These are phyloP conservation scores for Mycena olivaceomarginata DNA, from an alignment of 768 basidiomycete species.

Conservation along the genomic window DNA sequence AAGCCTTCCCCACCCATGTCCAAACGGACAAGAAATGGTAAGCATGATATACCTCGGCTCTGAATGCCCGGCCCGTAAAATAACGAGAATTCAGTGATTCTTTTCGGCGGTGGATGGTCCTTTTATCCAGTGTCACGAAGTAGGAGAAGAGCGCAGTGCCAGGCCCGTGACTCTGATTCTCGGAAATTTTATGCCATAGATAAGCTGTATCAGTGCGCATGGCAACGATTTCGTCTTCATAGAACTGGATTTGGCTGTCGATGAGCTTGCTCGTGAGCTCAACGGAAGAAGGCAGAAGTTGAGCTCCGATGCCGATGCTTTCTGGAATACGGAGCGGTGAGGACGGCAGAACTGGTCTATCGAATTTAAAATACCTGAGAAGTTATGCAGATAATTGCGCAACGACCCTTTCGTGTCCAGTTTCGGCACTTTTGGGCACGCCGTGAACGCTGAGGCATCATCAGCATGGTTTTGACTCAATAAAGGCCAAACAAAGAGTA, in stretches of 20 bases:
- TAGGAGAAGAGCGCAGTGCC: neutral
- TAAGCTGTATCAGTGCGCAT: constrained; percentile 10
- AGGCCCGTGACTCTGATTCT: neutral
- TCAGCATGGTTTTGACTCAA: neutral
- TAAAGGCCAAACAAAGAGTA: neutral
- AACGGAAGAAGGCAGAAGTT: constrained; percentile 3
- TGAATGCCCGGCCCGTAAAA: constrained; percentile 9
- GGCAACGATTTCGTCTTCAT: constrained; percentile 13
- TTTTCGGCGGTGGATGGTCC: constrained; percentile 3
- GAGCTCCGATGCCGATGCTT: constrained; percentile 5
- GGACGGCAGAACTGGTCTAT: neutral
- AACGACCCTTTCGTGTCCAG: neutral
- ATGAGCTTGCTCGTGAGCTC: constrained; percentile 16
- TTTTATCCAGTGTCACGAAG: neutral
- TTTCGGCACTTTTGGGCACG: constrained; percentile 11
- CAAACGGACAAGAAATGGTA: constrained; percentile 21
- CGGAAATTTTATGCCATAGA: constrained; percentile 6
- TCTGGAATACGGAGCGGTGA: neutral
- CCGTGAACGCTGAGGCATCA: neutral
- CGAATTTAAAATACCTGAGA: neutral
- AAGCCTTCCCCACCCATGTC: constrained; percentile 17
- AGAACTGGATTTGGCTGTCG: constrained; percentile 10
- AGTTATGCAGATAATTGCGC: neutral
- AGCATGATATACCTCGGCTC: constrained; percentile 6
- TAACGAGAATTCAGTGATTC: neutral